Percentiles rank a stretch among this genome's conserved stretches.
Evolutionary conservation across 2,329 filamentous ascomycete species (phyloP).

Genomic region (Trichoderma breve): DNA sequence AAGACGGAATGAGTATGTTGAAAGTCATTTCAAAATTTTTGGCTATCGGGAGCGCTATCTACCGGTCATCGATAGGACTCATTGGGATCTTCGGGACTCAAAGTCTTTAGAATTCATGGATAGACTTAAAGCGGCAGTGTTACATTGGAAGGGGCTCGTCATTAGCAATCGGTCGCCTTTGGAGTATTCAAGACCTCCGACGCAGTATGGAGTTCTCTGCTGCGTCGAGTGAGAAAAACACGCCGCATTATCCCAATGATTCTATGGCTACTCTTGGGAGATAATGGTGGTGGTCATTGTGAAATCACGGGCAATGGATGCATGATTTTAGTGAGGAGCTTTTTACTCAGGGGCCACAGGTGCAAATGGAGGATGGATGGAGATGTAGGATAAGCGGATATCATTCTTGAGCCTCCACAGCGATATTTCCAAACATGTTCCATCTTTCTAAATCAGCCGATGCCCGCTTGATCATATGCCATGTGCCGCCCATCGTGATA

Average conservation of each 20-base stretch:
- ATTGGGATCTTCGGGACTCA: background rate
- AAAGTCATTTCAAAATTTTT: background rate
- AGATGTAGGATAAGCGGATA: background rate
- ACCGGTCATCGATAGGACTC: rapidly evolving
- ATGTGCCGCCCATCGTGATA: background rate
- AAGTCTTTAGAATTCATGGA: background rate
- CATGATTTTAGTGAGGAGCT: background rate
- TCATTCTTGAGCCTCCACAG: background rate
- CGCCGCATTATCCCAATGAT: background rate
- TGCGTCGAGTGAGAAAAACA: background rate
- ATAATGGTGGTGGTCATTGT: background rate
- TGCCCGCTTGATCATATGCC: background rate
- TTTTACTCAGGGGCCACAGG: background rate
- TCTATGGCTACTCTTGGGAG: background rate
- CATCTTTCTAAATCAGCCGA: background rate
- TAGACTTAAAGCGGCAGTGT: background rate
- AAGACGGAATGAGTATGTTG: background rate
- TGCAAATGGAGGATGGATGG: background rate
- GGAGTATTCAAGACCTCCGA: background rate
- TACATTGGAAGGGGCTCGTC: background rate
- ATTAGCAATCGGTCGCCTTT: background rate
- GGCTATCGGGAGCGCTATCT: background rate
- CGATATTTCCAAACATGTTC: background rate
- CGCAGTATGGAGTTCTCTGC: background rate
- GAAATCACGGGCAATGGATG: background rate